phyloP scores from a whole-genome alignment of 2,329 filamentous ascomycete species.

The Dryadomyces quercus-mongolicae region DNA sequence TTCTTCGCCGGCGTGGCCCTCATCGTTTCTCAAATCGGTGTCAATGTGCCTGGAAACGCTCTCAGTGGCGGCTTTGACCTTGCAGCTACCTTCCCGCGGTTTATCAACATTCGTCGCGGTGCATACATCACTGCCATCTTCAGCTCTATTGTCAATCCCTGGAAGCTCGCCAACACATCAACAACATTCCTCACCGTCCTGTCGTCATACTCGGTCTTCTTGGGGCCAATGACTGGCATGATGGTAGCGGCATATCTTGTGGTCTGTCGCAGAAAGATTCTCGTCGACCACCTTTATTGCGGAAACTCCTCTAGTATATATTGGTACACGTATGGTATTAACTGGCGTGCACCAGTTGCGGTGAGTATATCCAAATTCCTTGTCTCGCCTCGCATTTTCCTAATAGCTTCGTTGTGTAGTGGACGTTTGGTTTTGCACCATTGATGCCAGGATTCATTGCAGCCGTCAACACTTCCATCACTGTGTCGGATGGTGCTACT shows the following conservation, averaged over 20 bases:
- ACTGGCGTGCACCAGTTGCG: constrained; percentile 13
- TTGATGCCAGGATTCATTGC: constrained; percentile 30
- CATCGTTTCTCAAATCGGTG: constrained; percentile 32
- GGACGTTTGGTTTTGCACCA: constrained; percentile 29
- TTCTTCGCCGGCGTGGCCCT: constrained; percentile 33
- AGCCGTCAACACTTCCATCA: constrained; percentile 22
- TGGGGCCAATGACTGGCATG: constrained; percentile 8
- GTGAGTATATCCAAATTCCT: not conserved
- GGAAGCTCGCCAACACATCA: constrained; percentile 34
- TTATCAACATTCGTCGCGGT: constrained; percentile 43
- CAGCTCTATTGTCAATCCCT: constrained; percentile 33
- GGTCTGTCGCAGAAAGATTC: constrained; percentile 20
- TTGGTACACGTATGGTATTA: constrained; percentile 7
- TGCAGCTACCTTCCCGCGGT: constrained; percentile 36
- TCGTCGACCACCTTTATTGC: constrained; percentile 15
- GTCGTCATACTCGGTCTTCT: constrained; percentile 22
- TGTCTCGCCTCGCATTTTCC: not conserved
- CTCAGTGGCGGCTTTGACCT: constrained; percentile 43
- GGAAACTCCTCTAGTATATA: constrained; percentile 6
- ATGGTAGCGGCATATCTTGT: constrained; percentile 14
- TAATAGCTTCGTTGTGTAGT: constrained; percentile 10
- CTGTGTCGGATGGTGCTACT: constrained; percentile 22
- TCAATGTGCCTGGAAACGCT: constrained; percentile 33
- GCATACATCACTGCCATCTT: constrained; percentile 33
- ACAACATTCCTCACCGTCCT: constrained; percentile 33